Conservation (phyloP, 2,329 filamentous ascomycete species). For the Hypoxylon rubiginosum region DNA sequence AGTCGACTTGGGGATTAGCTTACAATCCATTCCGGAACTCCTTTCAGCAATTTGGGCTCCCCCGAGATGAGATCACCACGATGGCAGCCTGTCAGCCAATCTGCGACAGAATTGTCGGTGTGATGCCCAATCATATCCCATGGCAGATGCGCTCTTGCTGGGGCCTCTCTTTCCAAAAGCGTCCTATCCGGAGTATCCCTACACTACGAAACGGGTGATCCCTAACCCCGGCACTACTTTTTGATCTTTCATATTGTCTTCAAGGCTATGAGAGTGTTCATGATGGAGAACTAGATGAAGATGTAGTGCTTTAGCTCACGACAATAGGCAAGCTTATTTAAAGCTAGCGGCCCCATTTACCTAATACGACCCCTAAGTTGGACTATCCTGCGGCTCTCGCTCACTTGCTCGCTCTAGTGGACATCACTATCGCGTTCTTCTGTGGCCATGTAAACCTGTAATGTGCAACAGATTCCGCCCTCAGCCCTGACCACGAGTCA, state of each 20-base stretch:
- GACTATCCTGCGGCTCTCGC: neutral
- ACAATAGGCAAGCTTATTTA: slow-evolving; percentile 6
- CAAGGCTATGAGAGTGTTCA: neutral
- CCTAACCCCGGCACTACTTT: slow-evolving; percentile 4
- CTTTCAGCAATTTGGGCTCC: slow-evolving; percentile 18
- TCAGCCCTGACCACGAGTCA: slow-evolving; percentile 12
- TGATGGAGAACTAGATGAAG: slow-evolving; percentile 5
- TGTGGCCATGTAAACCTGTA: slow-evolving; percentile 9
- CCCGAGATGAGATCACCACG: slow-evolving; percentile 34
- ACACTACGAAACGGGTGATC: neutral
- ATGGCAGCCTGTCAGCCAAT: slow-evolving; percentile 25
- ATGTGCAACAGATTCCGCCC: slow-evolving; percentile 3
- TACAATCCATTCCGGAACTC: slow-evolving; percentile 10
- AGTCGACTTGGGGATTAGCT: slow-evolving; percentile 26
- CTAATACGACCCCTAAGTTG: neutral
- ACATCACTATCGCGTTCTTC: neutral
- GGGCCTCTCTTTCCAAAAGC: slow-evolving; percentile 1
- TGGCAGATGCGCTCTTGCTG: neutral
- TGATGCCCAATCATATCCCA: slow-evolving; percentile 27
- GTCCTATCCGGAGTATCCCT: neutral
- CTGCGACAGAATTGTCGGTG: slow-evolving; percentile 37
- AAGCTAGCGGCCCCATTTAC: slow-evolving; percentile 2
- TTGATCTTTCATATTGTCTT: neutral
- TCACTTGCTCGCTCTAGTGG: neutral
- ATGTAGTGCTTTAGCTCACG: slow-evolving; percentile 11